Evolutionary conservation across 805 yeast genomes (phyloP).

Genomic region (Yarrowia sp.): DNA sequence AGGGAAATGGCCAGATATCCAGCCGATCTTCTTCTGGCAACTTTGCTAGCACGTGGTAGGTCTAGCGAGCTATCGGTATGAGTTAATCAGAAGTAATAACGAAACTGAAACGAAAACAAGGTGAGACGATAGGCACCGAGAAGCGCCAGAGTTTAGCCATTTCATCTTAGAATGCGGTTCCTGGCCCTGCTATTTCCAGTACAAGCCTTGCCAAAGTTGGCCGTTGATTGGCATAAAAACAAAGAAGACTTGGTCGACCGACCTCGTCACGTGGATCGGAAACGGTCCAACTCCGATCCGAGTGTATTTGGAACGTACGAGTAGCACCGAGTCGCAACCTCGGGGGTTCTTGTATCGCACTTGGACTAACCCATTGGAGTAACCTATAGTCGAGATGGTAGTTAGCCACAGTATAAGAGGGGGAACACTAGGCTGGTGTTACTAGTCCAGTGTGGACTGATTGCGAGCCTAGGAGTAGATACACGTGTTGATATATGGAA

Average conservation of each 20-base stretch:
- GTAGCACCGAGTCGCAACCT: no score
- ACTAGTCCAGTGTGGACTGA: no score
- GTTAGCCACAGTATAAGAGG: no score
- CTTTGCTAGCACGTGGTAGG: conserved; percentile 3
- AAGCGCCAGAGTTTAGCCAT: not conserved
- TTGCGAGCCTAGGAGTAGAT: no score
- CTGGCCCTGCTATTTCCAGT: conserved; percentile 2
- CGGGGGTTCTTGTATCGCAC: no score
- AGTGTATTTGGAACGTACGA: no score
- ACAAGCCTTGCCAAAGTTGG: not conserved
- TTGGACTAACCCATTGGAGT: no score
- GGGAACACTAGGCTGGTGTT: no score
- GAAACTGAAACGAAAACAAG: not conserved
- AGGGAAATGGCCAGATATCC: no score
- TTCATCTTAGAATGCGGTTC: not conserved
- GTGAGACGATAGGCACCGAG: not conserved
- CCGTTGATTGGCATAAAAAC: not conserved
- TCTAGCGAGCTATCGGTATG: not conserved
- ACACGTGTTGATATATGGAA: no score
- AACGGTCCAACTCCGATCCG: no score
- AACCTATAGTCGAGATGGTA: no score
- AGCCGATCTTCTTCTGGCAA: not conserved
- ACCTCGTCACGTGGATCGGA: not conserved
- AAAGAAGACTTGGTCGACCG: not conserved
- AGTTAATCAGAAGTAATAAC: not conserved